Percentiles rank a stretch among this genome's conserved stretches.
phyloP scores from a whole-genome alignment of 805 yeast species.

The Hanseniaspora clermontiae region DNA sequence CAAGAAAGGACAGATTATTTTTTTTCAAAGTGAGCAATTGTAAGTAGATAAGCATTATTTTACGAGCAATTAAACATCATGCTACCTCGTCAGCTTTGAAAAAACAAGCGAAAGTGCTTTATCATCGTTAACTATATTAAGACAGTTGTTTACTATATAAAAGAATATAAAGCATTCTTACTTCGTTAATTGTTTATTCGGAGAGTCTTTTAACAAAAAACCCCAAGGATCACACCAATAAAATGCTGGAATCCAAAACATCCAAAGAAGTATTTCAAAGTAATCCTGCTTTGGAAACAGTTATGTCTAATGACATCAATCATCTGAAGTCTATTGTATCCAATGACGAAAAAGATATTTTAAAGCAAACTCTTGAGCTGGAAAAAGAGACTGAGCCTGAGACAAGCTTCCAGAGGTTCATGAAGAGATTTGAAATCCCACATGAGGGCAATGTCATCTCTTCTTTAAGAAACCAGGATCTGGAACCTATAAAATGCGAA shows the following conservation, averaged over 20 bases:
- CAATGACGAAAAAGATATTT: slow-evolving; percentile 14
- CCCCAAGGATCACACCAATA: not conserved
- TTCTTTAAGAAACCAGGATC: slow-evolving; percentile 29
- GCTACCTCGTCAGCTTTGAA: too few species aligned
- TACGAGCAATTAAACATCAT: too few species aligned
- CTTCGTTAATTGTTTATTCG: too few species aligned
- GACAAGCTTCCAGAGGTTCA: slow-evolving; percentile 11
- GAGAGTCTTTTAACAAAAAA: too few species aligned
- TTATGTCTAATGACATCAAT: slow-evolving; percentile 12
- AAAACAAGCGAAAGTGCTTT: not conserved
- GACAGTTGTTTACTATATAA: too few species aligned
- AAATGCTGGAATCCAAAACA: not conserved
- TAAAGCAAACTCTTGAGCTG: slow-evolving; percentile 13
- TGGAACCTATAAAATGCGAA: slow-evolving; percentile 29
- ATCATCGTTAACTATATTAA: not conserved
- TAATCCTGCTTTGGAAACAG: slow-evolving; percentile 6
- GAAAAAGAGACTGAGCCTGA: slow-evolving; percentile 13
- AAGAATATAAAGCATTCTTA: too few species aligned
- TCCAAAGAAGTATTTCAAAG: slow-evolving; percentile 1
- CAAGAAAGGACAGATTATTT: too few species aligned
- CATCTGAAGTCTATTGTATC: slow-evolving; percentile 15
- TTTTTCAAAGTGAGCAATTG: too few species aligned
- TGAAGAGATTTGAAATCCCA: slow-evolving; percentile 22
- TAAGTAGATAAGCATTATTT: too few species aligned
- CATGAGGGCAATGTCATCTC: slow-evolving; percentile 23